Evolutionary conservation across 345 rosid species (phyloP), one percentile per base, ranked within the genome.

Genomic region (Sonneratia caseolaris): DNA sequence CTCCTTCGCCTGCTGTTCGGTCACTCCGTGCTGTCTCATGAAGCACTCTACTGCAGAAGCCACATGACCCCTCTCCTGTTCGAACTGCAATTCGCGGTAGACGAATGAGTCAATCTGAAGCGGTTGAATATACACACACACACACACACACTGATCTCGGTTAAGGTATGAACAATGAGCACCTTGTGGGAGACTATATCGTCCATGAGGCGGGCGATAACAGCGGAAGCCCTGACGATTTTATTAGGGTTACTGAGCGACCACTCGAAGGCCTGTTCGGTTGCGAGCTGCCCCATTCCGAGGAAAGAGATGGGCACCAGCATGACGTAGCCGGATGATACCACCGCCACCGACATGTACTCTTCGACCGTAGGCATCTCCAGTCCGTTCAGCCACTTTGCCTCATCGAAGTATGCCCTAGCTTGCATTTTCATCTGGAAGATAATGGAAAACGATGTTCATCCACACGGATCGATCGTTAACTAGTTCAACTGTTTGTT

Each of bases 191-290:
- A 68, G 0, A 59, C 73, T 15, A 81, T 38, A 12, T 79, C 86
- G 64, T 77, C 79, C 83, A 79, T 74, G 64, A 81, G 80, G 42
- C 84, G 72, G 16, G 76, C 62, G 10, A 77, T 68, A 7, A 36
- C 14, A 2, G 71, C 16, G 11, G 79, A 35, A 32, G 80, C 80
- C 64, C 7, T 75, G 14, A 79, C 45, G 0, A 71, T 73, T 37
- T 76, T 59, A 59, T 59, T 81, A 0, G 79, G 77, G n/a, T 47
- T 51, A 10, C 0, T 35, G 3, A 55, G 22, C 0, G 55, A 15
- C 84, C 84, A 83, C 0, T 77, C 66, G 32, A 77, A 79, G 7
- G 65, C 71, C 7, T 80, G 73, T 19, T 72, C 62, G 5, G 70
- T 74, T 37, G 42, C 77, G 11, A 74, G 3, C n/a, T 78, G 68